These are phyloP conservation scores for Candida tallmaniae DNA, from an alignment of 805 yeast species.

Conservation along the genomic window DNA sequence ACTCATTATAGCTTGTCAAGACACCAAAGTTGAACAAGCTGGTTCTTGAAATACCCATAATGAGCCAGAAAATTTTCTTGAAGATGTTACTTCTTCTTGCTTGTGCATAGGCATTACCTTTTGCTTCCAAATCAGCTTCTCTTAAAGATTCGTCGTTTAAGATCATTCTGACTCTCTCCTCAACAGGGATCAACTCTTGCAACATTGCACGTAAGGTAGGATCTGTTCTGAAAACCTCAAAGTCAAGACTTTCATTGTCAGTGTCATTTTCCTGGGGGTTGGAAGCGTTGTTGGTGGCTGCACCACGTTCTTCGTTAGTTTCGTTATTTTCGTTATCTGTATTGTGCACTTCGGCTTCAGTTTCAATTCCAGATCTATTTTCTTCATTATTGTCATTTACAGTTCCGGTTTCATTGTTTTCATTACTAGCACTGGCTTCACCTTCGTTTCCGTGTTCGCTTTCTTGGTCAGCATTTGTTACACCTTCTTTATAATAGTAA, in stretches of 20 bases:
- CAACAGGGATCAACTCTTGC: slow-evolving; percentile 37
- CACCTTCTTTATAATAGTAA: slow-evolving; percentile 43
- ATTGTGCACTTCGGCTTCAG: neutral
- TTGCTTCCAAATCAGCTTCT: slow-evolving; percentile 39
- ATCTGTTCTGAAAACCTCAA: slow-evolving; percentile 33
- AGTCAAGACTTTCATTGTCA: slow-evolving; percentile 17
- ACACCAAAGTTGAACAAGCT: slow-evolving; percentile 54
- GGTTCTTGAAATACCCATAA: slow-evolving; percentile 49
- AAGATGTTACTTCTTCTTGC: slow-evolving; percentile 25
- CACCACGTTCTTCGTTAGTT: neutral
- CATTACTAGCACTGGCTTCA: neutral
- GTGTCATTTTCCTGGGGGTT: slow-evolving; percentile 9
- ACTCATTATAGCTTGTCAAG: slow-evolving; percentile 13
- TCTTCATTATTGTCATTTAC: no score
- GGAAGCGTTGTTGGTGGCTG: slow-evolving; percentile 2
- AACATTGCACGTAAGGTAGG: slow-evolving; percentile 32
- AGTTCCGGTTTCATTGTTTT: neutral
- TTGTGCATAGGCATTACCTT: slow-evolving; percentile 38
- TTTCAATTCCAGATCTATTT: neutral
- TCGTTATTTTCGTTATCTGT: neutral
- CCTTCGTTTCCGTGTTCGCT: neutral
- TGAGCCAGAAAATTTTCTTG: slow-evolving; percentile 44
- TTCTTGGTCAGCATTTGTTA: neutral
- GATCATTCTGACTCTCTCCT: slow-evolving; percentile 40
- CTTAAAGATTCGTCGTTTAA: slow-evolving; percentile 26